phyloP scores from a whole-genome alignment of 1,284 basidiomycete genomes.

The Pseudozyma sp. region DNA sequence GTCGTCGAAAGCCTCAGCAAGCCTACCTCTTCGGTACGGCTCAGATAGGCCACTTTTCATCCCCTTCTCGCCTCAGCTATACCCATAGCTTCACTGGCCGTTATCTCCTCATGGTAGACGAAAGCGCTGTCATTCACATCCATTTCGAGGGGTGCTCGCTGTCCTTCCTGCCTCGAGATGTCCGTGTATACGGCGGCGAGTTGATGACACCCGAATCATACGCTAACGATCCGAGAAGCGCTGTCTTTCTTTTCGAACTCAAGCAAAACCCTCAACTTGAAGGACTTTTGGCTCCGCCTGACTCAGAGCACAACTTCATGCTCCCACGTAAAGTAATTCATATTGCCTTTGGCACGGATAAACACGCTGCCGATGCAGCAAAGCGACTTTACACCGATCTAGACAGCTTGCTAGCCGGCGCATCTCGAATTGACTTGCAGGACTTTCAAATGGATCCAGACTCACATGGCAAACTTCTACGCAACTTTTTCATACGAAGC shows the following conservation, averaged over 20 bases:
- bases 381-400: background rate
- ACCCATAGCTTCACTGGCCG: background rate
- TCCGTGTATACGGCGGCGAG: conserved; percentile 4
- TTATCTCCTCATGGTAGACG: background rate
- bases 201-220: background rate
- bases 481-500: conserved; percentile 25
- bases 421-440: background rate
- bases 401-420: conserved; percentile 7
- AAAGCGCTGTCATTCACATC: conserved; percentile 6
- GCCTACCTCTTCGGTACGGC: background rate
- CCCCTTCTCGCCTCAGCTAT: conserved; percentile 5
- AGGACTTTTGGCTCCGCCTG: background rate
- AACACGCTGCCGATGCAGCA: background rate
- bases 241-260: conserved; percentile 20
- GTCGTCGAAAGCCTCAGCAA: conserved; percentile 2
- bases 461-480: no score
- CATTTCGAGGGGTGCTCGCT: background rate
- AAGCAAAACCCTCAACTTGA: conserved; percentile 19
- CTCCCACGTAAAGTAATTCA: conserved; percentile 11
- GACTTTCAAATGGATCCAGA: no score
- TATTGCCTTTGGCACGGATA: conserved; percentile 6
- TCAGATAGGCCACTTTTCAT: conserved; percentile 20
- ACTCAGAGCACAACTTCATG: background rate
- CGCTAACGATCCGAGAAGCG: background rate
- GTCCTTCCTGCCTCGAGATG: conserved; percentile 31